A percentile compares a stretch with the other conserved stretches of the same genome.
These are phyloP conservation scores for Citrus australasica DNA, from an alignment of 345 rosid genomes.

Conservation along the genomic window DNA sequence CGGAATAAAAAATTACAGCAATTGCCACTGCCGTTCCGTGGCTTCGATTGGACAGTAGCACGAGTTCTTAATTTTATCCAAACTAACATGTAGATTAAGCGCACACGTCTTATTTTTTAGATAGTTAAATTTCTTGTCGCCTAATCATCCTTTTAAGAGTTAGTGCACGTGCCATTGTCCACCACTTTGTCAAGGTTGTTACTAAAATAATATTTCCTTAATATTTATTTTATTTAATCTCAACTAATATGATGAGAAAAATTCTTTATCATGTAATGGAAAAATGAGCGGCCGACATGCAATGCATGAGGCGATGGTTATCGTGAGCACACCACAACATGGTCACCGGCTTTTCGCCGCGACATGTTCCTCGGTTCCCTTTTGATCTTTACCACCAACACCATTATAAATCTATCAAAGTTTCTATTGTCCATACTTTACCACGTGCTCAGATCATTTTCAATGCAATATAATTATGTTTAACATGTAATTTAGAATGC, in stretches of 20 bases:
- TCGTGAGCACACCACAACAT: conserved; percentile 19
- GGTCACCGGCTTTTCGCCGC: conserved; percentile 22
- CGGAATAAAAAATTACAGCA: not conserved
- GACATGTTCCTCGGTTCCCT: conserved; percentile 15
- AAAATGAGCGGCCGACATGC: conserved; percentile 18
- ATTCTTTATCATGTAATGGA: too few species aligned
- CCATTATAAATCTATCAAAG: not conserved
- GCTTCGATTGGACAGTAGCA: too few species aligned
- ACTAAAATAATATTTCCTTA: not conserved
- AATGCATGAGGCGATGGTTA: conserved; percentile 18
- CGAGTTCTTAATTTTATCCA: not conserved
- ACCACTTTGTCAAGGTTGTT: not conserved
- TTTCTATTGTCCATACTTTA: not conserved
- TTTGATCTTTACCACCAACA: not conserved
- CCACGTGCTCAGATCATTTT: too few species aligned
- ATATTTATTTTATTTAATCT: too few species aligned
- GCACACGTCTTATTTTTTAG: too few species aligned
- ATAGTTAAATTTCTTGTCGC: too few species aligned
- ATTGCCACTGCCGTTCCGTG: not conserved
- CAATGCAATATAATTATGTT: too few species aligned
- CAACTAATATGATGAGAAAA: too few species aligned
- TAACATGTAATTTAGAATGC: too few species aligned
- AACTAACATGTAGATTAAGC: too few species aligned
- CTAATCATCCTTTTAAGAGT: not conserved
- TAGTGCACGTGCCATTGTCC: not conserved